Evolutionary conservation across 306 rosid genomes (phyloP), one percentile per base, ranked within the genome.

Genomic region (Abrus pulchellus): DNA sequence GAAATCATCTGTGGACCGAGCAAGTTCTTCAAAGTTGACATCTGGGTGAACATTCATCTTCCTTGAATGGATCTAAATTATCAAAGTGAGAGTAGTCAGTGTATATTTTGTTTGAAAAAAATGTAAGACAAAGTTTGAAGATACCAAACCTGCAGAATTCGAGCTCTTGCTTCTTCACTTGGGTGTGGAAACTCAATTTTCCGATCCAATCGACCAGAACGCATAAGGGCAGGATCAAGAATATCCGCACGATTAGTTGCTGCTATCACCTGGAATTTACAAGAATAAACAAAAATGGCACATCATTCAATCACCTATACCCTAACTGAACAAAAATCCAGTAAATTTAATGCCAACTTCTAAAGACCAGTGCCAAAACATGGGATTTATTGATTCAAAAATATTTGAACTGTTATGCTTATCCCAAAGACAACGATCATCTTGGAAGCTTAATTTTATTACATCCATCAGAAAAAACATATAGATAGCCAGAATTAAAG

Each of bases 111-210:
- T 14, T 33, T 3, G 20, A 20, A 54, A 44, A 45, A 57, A 1
- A 6, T 11, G 40, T 27, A 30, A 59, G 44, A 48, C 14, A 50
- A 43, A 67, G 47, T 11, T 28, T 7, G 3, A 55, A 69, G 77
- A 60, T 48, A 76, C 36, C 62, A 74, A 38, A 95, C 99, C 99
- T 93, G 99, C 83, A 95, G 77, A 84, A 95, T 95, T 41, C 97
- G 87, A 63, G 97, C 98, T 78, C 99, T 90, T 38, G 98, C 99
- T 75, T 96, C 98, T 87, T 96, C 99, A 61, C 84, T 96, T 14
- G 99, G 99, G 80, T 96, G 97, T 7, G 99, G 99, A 85, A 96
- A 92, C 86, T 96, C 99, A 64, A 96, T 93, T 83, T 96, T 96
- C 60, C 99, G 97, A 88, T 96, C 99, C 82, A 96, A 83, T 43